A percentile compares a stretch with the other conserved stretches of the same genome.
Evolutionary conservation across 805 yeast species (phyloP).

Genomic region (Candida parachauliodes): DNA sequence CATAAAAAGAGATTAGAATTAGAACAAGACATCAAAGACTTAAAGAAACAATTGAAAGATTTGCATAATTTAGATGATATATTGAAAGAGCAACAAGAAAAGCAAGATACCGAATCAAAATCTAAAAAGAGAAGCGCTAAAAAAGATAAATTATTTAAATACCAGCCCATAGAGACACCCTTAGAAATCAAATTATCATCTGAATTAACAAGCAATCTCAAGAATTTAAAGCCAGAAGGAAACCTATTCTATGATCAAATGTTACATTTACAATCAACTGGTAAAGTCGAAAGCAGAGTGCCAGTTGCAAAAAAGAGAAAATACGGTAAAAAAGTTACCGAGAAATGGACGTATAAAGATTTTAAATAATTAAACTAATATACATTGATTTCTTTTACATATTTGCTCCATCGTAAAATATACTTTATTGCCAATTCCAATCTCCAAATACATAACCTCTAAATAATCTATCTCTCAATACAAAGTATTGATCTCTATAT

Average conservation of each 20-base stretch:
- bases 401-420: neutral
- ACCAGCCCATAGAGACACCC: constrained; percentile 40
- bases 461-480: constrained; percentile 45
- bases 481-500: constrained; percentile 44
- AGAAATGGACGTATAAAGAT: constrained; percentile 92
- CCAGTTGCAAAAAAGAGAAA: constrained; percentile 63
- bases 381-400: neutral
- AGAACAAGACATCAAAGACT: constrained; percentile 51
- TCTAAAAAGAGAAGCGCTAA: constrained; percentile 15
- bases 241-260: constrained; percentile 78
- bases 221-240: constrained; percentile 88
- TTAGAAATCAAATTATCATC: constrained; percentile 80
- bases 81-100: constrained; percentile 20
- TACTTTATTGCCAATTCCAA: constrained; percentile 30
- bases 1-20: constrained; percentile 58
- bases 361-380: constrained; percentile 46
- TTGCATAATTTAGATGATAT: constrained; percentile 40
- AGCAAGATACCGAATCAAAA: constrained; percentile 21
- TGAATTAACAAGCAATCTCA: constrained; percentile 80
- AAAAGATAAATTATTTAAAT: constrained; percentile 40
- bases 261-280: constrained; percentile 76
- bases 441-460: constrained; percentile 43
- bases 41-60: constrained; percentile 60
- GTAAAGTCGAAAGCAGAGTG: constrained; percentile 81
- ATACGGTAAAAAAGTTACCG: constrained; percentile 73